Evolutionary conservation across 495 filamentous ascomycete species (phyloP).

Genomic region (Hypoxylon perforatum): DNA sequence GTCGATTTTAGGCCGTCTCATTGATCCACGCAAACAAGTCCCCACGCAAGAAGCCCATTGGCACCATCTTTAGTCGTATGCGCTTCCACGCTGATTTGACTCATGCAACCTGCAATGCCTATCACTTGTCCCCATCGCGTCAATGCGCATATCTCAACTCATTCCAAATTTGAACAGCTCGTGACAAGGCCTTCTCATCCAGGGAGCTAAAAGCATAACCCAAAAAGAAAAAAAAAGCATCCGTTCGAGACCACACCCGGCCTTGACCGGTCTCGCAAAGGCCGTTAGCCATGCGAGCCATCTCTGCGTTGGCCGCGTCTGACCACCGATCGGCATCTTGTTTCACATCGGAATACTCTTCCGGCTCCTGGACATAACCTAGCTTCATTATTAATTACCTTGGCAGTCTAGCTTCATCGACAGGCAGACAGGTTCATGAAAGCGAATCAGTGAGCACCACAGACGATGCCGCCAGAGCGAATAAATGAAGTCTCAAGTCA

Average conservation of each 20-base stretch:
- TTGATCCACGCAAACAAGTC: not conserved
- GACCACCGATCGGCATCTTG: conserved; percentile 38
- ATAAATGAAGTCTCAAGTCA: conserved; percentile 8
- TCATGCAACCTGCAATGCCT: conserved; percentile 25
- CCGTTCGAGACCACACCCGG: conserved; percentile 1
- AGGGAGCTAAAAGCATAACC: conserved; percentile 4
- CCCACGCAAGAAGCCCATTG: conserved; percentile 16
- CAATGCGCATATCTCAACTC: conserved; percentile 2
- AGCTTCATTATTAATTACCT: conserved; percentile 24
- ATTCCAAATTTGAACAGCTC: conserved; percentile 11
- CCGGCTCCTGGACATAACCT: conserved; percentile 18
- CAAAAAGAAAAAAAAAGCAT: conserved; percentile 11
- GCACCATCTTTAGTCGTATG: conserved; percentile 12
- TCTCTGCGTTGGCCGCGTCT: conserved; percentile 22
- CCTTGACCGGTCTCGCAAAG: conserved; percentile 22
- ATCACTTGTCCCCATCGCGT: conserved; percentile 9
- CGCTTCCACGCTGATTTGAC: conserved; percentile 6
- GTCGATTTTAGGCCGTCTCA: conserved; percentile 1
- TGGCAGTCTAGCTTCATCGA: conserved; percentile 15
- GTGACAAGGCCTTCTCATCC: conserved; percentile 25
- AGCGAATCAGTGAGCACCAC: not conserved
- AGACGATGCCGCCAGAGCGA: not conserved
- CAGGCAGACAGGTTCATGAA: conserved; percentile 11
- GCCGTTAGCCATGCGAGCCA: conserved; percentile 9
- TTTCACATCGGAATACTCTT: conserved; percentile 30